Conservation (phyloP, 768 basidiomycete genomes). For the Trametes elegans region DNA sequence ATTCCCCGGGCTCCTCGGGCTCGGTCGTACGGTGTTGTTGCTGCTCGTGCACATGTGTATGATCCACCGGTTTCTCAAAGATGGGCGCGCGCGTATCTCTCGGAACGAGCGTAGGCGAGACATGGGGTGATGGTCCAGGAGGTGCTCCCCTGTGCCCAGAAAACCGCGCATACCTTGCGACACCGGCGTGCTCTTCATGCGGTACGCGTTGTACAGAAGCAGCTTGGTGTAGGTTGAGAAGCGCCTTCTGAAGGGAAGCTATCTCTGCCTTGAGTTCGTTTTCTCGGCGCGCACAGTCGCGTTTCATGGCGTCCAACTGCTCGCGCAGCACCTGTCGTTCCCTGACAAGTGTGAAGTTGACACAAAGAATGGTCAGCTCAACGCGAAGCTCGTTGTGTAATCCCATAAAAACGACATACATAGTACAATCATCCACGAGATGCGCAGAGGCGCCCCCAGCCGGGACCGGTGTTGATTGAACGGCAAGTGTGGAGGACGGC, state of each 20-base stretch:
- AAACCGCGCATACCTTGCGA: not conserved
- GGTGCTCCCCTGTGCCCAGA: not conserved
- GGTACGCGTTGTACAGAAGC: not conserved
- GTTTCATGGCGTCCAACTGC: not conserved
- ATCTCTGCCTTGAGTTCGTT: conserved; percentile 12
- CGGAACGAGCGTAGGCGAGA: not conserved
- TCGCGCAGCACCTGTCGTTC: conserved; percentile 6
- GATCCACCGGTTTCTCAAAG: not conserved
- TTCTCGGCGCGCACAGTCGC: conserved; percentile 4
- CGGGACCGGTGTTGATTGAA: no score
- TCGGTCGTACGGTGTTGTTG: not conserved
- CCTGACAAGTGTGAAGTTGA: not conserved
- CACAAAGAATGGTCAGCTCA: not conserved
- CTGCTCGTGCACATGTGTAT: not conserved
- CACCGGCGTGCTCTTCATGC: not conserved
- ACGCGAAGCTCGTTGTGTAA: no score
- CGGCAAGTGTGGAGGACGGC: no score
- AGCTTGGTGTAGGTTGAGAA: not conserved
- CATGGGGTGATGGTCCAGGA: conserved; percentile 2
- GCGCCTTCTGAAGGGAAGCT: not conserved
- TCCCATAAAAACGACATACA: not conserved
- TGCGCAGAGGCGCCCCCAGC: not conserved
- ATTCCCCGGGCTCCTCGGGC: not conserved
- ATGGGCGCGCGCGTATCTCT: not conserved
- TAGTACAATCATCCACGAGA: not conserved